Conservation (phyloP, 305 asterid genomes). For the Fraxinus dipetala region DNA sequence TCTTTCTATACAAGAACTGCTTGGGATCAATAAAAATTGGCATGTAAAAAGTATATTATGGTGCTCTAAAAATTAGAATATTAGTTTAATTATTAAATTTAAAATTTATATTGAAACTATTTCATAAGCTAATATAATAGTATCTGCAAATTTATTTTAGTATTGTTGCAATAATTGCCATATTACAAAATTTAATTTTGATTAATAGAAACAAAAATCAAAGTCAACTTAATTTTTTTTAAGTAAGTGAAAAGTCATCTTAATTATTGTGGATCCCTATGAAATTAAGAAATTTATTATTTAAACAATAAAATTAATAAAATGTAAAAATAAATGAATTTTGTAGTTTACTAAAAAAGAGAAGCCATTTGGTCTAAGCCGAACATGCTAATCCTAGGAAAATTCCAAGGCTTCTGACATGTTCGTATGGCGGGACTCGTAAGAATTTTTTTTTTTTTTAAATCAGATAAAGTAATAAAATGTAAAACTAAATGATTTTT, state of each 20-base stretch:
- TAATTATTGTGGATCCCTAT: constrained; percentile 21
- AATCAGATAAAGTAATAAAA: too few relatives aligned
- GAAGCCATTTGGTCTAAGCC: neutral
- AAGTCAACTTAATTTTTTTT: neutral
- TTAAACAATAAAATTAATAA: too few relatives aligned
- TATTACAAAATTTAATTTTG: neutral
- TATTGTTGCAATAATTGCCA: neutral
- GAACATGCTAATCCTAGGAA: neutral
- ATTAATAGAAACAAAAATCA: neutral
- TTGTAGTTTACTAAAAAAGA: neutral
- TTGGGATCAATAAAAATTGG: constrained; percentile 13
- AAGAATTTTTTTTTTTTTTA: too few relatives aligned
- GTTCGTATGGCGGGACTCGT: neutral
- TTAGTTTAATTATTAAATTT: neutral
- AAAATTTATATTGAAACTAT: neutral
- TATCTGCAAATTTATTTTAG: neutral
- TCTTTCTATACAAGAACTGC: neutral
- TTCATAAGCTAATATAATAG: neutral
- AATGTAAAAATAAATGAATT: neutral
- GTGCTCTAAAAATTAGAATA: neutral
- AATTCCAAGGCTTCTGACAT: neutral
- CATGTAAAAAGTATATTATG: constrained; percentile 5
- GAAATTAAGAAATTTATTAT: neutral
- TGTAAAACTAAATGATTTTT: too few relatives aligned
- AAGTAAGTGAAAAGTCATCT: neutral